Conservation (phyloP, 1,284 basidiomycete genomes). For the Sanghuangporus sanghuang region DNA sequence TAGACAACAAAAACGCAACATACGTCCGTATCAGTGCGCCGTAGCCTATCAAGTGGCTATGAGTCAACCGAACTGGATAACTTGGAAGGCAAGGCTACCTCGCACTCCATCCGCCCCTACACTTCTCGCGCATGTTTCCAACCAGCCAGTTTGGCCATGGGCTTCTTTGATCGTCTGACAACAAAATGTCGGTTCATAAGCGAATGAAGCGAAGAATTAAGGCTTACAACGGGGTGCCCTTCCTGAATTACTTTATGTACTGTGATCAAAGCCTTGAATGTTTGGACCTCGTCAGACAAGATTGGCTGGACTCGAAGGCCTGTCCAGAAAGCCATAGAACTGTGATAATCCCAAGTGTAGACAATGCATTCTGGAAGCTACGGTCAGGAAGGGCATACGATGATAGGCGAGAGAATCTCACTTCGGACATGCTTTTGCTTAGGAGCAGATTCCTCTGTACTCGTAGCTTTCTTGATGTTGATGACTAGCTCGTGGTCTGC, state of each 20-base stretch:
- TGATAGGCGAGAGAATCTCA: conserved; percentile 38
- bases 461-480: conserved; percentile 97
- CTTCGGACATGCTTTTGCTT: conserved; percentile 98
- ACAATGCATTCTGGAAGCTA: conserved; percentile 80
- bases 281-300: conserved; percentile 90
- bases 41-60: conserved; percentile 57
- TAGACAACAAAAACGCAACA: conserved; percentile 91
- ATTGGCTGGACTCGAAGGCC: conserved; percentile 93
- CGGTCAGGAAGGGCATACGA: conserved; percentile 18
- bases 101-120: conserved; percentile 74
- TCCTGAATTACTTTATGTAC: conserved; percentile 96
- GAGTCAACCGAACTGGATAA: background rate
- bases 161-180: conserved; percentile 87
- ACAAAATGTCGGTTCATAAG: background rate
- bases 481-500: conserved; percentile 87
- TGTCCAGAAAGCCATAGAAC: conserved; percentile 96
- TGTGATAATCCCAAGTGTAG: conserved; percentile 97
- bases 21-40: conserved; percentile 89
- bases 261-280: conserved; percentile 93
- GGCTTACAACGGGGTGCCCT: conserved; percentile 84
- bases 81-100: conserved; percentile 41
- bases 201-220: background rate
- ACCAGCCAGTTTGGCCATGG: conserved; percentile 93
- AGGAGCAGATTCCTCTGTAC: conserved; percentile 85
- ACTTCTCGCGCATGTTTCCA: conserved; percentile 91